Evolutionary conservation across 116 monocot species (phyloP), one percentile per base, ranked within the genome.

Genomic region (Zostera marina): DNA sequence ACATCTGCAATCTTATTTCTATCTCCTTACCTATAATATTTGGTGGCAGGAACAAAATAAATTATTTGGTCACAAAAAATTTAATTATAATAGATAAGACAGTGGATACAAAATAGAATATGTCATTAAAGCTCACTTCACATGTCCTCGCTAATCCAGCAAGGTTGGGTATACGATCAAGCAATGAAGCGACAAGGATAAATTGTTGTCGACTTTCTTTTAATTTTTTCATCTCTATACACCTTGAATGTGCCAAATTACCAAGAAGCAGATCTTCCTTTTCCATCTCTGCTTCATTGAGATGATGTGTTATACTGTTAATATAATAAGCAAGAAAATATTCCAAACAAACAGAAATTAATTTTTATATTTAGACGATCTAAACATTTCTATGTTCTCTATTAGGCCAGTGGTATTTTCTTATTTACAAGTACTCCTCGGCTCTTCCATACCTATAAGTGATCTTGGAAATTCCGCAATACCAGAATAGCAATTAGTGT

Each of bases 91-190:
- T 32, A 32, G 32, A 32, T 2, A 32, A 32, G 32, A 32, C 32
- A 32, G 32, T 32, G 32, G 5, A 0, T 5, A 32, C 5, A 32
- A 32, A 32, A 32, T 32, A 32, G 32, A 32, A 32, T 2, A 32
- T 32, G 11, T 54, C 8, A 54, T 7, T 54, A 9, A 58, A 41
- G 40, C 39, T 61, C 42, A 93, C 94, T 82, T 94, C 94, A 63
- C 94, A 94, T 9, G 94, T 94, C 64, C 94, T 69, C 42, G 85
- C 88, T 68, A 94, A 68, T 45, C 94, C 94, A 63, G 94, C 94
- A 73, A 94, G 82, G 69, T 94, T 94, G 53, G 94, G 94, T 72
- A 94, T 80, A 16, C 88, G 84, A 73, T 94, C 94, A 72, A 94
- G 49, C 60, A 94, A 72, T 20, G 94, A 94, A 54, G 94, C 88